These are phyloP conservation scores for Tuber borchii DNA, from an alignment of 495 filamentous ascomycete species.

Conservation along the genomic window DNA sequence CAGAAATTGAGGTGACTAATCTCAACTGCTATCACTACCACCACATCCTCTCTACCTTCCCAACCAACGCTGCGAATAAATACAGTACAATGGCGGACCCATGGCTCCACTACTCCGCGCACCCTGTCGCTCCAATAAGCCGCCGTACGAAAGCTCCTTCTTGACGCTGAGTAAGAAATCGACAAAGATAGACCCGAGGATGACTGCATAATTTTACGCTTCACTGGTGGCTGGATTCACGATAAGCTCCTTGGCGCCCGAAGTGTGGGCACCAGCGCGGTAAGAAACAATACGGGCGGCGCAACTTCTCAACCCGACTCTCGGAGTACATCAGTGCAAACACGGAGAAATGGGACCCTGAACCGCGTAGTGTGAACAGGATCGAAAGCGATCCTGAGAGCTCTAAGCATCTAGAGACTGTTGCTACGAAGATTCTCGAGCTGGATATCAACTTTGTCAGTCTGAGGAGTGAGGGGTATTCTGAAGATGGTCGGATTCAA, in stretches of 20 bases:
- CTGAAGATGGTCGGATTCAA: conserved; percentile 77
- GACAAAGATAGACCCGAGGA: conserved; percentile 8
- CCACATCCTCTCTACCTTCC: too few relatives aligned
- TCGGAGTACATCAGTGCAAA: conserved; percentile 48
- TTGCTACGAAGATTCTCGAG: conserved; percentile 74
- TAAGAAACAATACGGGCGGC: conserved; percentile 94
- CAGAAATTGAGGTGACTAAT: too few relatives aligned
- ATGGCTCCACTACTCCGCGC: not conserved
- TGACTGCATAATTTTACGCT: conserved; percentile 57
- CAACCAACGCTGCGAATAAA: too few relatives aligned
- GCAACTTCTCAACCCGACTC: conserved; percentile 65
- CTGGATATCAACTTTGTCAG: conserved; percentile 93
- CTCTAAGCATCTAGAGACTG: conserved; percentile 92
- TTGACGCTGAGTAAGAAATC: conserved; percentile 29
- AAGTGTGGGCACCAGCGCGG: conserved; percentile 89
- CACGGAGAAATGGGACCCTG: conserved; percentile 25
- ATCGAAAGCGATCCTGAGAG: conserved; percentile 90
- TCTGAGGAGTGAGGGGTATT: conserved; percentile 82
- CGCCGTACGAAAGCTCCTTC: conserved; percentile 28
- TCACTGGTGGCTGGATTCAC: conserved; percentile 94
- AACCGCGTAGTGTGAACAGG: conserved; percentile 57
- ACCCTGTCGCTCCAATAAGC: conserved; percentile 16
- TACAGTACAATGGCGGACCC: not conserved
- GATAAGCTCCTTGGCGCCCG: conserved; percentile 85
- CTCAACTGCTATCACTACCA: too few relatives aligned